Evolutionary conservation across 768 basidiomycete genomes (phyloP).

Genomic region (Serendipita indica): DNA sequence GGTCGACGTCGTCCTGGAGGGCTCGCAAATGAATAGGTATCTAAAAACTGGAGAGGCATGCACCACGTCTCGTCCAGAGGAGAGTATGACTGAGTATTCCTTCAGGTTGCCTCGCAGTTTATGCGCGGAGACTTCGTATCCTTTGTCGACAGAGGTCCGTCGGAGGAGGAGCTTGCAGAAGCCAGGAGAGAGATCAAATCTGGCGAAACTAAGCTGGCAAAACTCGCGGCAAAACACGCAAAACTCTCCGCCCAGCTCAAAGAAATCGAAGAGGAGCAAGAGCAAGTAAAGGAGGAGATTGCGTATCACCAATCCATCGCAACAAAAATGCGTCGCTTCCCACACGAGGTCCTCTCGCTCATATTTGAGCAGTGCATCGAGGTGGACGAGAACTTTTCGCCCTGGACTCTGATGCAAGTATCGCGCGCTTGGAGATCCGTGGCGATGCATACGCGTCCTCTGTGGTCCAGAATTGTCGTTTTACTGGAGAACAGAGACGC

Average conservation of each 20-base stretch:
- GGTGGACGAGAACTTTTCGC: not conserved
- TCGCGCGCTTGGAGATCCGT: not conserved
- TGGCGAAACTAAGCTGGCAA: not conserved
- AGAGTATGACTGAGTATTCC: too few species aligned
- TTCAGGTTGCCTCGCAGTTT: too few species aligned
- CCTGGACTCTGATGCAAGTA: not conserved
- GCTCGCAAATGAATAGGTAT: too few species aligned
- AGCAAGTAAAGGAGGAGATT: not conserved
- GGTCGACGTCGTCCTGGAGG: too few species aligned
- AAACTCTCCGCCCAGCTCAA: not conserved
- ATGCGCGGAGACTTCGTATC: too few species aligned
- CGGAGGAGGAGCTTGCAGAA: not conserved
- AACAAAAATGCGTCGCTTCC: not conserved
- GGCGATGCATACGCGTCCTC: not conserved
- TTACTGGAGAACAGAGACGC: too few species aligned
- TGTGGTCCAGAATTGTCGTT: slow-evolving; percentile 1
- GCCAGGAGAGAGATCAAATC: not conserved
- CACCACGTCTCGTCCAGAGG: too few species aligned
- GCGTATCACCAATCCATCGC: not conserved
- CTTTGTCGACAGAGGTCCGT: too few species aligned
- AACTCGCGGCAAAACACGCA: not conserved
- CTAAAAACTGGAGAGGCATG: too few species aligned
- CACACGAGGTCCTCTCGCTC: not conserved
- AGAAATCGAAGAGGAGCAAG: not conserved
- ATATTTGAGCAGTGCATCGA: not conserved